Evolutionary conservation across 257 asterid species (phyloP), one percentile per base, ranked within the genome.

Genomic region (Primulina eburnea): DNA sequence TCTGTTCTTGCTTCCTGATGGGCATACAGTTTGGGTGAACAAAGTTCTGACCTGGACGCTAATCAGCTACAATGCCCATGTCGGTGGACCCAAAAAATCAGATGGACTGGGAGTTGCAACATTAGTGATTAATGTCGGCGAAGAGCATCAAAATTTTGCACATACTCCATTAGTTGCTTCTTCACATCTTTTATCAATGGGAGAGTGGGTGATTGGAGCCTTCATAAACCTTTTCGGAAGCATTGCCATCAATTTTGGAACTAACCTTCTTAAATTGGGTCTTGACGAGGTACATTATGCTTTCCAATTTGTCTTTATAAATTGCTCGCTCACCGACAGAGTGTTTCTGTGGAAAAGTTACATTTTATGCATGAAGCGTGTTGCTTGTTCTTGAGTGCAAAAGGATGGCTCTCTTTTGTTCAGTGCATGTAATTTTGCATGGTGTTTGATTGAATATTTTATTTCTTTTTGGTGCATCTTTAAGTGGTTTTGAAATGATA

Each of bases 181-280:
- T 30, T 40, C 64, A 60, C 60, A 26, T 58, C 60, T 64, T 75
- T 68, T 32, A 78, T 78, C 89, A 40, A 92, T 92, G 96, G 98
- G 96, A 73, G 96, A 92, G 87, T 92, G 97, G 98, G 83, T 92
- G 29, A 76, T 92, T 75, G 98, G 98, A 71, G 98, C 98, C 71
- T 74, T 88, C 86, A 90, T 92, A 75, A 92, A 92, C 81, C 87
- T 92, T 68, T 85, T 88, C 64, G 98, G 98, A 61, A 92, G 98
- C 83, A 78, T 92, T 75, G 95, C 95, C 80, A 92, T 92, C 84
- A 92, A 92, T 79, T 92, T 92, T 72, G 98, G 98, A 72, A 92
- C 97, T 79, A 92, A 92, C 82, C 97, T 92, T 73, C 95, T 90
- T 50, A 92, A 92, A 82, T 77, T 92, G 88, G 98, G 97, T 69